These are phyloP conservation scores for Trichoderma sp. DNA, from an alignment of 2,329 filamentous ascomycete species.

Conservation along the genomic window DNA sequence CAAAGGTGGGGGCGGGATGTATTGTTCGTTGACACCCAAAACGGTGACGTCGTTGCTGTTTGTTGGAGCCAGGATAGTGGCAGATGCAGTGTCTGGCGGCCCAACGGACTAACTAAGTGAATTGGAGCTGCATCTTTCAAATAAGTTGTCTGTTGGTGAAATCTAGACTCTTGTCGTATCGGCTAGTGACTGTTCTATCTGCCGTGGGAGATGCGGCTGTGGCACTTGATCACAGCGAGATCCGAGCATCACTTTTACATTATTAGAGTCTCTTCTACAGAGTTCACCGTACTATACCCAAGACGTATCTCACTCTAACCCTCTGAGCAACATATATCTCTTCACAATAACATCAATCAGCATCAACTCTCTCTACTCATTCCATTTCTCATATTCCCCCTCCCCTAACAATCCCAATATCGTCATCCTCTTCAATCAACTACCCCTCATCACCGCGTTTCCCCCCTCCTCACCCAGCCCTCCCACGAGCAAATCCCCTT, in stretches of 20 bases:
- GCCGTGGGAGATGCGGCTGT: not conserved
- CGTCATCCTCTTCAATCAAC: not conserved
- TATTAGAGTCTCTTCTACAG: not conserved
- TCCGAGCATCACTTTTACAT: not conserved
- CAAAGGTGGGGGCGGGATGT: not conserved
- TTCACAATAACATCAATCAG: not conserved
- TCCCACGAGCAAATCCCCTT: conserved; percentile 7
- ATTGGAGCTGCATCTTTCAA: not conserved
- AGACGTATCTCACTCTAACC: not conserved
- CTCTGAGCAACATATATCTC: not conserved
- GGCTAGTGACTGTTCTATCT: not conserved
- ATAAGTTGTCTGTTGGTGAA: not conserved
- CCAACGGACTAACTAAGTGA: not conserved
- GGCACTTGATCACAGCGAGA: not conserved
- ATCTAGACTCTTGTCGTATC: not conserved
- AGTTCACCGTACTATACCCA: not conserved
- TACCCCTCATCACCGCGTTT: not conserved
- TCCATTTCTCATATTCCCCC: not conserved
- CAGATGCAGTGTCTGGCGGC: not conserved
- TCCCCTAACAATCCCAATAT: not conserved
- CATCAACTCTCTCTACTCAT: not conserved
- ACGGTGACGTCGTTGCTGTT: not conserved
- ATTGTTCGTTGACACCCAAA: not conserved
- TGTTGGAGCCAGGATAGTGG: not conserved
- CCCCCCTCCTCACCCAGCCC: not conserved